Conservation (phyloP, 176 grass and related monocot genomes). For the Aechmea fasciata region DNA sequence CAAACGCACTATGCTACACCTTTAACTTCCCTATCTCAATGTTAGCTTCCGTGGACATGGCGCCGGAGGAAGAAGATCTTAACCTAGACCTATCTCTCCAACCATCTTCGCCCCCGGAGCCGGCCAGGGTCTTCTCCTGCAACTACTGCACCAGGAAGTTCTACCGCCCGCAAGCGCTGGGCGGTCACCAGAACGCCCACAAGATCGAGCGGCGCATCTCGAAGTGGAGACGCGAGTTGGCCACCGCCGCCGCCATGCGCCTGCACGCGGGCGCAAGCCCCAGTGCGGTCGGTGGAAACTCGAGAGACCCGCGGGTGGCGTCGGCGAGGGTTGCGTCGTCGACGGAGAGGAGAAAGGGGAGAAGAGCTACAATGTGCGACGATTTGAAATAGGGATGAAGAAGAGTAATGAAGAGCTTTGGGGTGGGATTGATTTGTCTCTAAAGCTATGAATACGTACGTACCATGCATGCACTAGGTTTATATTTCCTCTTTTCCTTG, state of each 20-base stretch:
- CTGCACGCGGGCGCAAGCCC: not conserved
- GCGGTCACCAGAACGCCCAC: constrained; percentile 94
- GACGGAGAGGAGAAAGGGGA: not conserved
- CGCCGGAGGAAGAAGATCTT: constrained; percentile 26
- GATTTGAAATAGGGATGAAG: not conserved
- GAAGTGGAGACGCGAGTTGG: constrained; percentile 34
- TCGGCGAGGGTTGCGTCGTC: not conserved
- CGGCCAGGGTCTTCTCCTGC: constrained; percentile 56
- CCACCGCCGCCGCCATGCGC: constrained; percentile 9
- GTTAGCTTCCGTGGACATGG: not conserved
- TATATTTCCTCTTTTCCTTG: not conserved
- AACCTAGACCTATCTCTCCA: constrained; percentile 56
- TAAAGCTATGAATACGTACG: constrained; percentile 70
- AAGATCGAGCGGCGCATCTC: constrained; percentile 70
- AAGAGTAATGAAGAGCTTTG: constrained; percentile 9
- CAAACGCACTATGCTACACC: no score
- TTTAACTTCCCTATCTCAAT: not conserved
- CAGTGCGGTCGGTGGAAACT: not conserved
- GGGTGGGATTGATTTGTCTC: constrained; percentile 56
- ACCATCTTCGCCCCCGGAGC: constrained; percentile 26
- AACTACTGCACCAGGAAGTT: constrained; percentile 82
- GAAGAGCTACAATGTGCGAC: not conserved
- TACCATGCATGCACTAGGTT: not conserved
- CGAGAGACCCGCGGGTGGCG: not conserved
- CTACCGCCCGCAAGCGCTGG: constrained; percentile 76